phyloP scores from a whole-genome alignment of 2,329 filamentous ascomycete species.

The Aspergillus costaricaensis region DNA sequence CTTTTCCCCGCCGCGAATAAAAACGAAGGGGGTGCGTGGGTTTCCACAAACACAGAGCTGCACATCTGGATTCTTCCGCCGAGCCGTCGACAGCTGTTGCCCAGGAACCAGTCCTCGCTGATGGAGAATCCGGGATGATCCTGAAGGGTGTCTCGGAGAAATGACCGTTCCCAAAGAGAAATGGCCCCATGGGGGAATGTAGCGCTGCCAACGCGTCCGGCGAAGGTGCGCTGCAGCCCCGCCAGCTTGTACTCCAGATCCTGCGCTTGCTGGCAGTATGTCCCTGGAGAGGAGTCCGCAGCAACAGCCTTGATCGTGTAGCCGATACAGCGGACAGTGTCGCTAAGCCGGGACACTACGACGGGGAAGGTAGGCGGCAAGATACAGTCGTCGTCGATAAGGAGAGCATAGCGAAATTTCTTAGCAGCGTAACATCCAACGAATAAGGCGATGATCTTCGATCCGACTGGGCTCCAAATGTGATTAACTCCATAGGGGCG shows the following conservation, averaged over 20 bases:
- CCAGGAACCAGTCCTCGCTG: conserved; percentile 57
- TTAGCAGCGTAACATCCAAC: conserved; percentile 51
- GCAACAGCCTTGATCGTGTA: conserved; percentile 54
- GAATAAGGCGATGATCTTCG: conserved; percentile 54
- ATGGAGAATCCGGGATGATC: conserved; percentile 54
- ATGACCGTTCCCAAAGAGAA: conserved; percentile 51
- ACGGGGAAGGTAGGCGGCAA: conserved; percentile 53
- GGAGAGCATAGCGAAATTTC: conserved; percentile 48
- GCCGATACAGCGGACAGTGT: conserved; percentile 48
- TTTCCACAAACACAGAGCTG: conserved; percentile 54
- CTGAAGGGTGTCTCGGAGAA: conserved; percentile 49
- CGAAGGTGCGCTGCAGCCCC: conserved; percentile 49
- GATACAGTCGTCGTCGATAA: conserved; percentile 55
- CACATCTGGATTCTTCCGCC: conserved; percentile 54
- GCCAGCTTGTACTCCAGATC: conserved; percentile 57
- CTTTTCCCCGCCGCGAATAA: conserved; percentile 45
- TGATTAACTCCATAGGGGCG: conserved; percentile 49
- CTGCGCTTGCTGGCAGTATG: conserved; percentile 50
- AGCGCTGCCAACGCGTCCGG: conserved; percentile 49
- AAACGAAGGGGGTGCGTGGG: conserved; percentile 47
- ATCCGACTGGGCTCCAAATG: conserved; percentile 52
- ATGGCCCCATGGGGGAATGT: conserved; percentile 57
- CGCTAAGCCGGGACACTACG: conserved; percentile 47
- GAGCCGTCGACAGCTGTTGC: conserved; percentile 48
- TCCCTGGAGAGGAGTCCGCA: conserved; percentile 37